Evolutionary conservation across 2,329 filamentous ascomycete species (phyloP), one percentile per base, ranked within the genome.

Genomic region (Trichoderma atroviride): DNA sequence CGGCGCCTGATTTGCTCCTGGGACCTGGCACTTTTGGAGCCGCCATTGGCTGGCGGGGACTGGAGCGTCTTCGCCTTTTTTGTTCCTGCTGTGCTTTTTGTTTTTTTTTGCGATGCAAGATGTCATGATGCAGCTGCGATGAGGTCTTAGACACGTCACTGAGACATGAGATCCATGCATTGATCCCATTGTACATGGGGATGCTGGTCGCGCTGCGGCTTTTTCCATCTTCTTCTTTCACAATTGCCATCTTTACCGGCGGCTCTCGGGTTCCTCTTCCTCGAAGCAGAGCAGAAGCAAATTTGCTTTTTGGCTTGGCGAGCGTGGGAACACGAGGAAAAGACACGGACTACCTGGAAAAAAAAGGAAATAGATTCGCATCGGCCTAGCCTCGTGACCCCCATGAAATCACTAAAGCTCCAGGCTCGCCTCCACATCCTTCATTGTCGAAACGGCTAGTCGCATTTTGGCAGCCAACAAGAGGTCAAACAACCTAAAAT

Each of bases 401-500:
- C 35, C 19, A n/a, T 53, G 35, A 40, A 24, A n/a, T 27, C 19
- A 14, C 29, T 19, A 35, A 29, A 5, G 27, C 33, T 14, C 52
- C 16, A 52, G 40, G 27, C n/a, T 24, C n/a, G 19, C 27, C 53
- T 58, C 63, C 63, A 66, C 63, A 50, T 58, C 63, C 31, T 22
- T 47, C 35, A 33, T 24, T 19, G 53, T 40, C 40, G n/a, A 53
- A 19, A 31, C 11, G 43, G 60, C 63, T 66, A 66, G 63, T 40
- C 63, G 63, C 55, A n/a, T 66, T 58, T 50, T 58, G 63, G 53
- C 63, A 66, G 62, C 53, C 57, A 57, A 33, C 35, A 65, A 43
- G 47, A 50, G 47, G 11, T 13, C 6, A 9, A 50, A 50, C 47
- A 50, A 35, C 33, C 33, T 35, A 35, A 14, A 35, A 50, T 50